These are phyloP conservation scores for Incumbomyces delicatus DNA, from an alignment of 2,329 filamentous ascomycete species.

Conservation along the genomic window DNA sequence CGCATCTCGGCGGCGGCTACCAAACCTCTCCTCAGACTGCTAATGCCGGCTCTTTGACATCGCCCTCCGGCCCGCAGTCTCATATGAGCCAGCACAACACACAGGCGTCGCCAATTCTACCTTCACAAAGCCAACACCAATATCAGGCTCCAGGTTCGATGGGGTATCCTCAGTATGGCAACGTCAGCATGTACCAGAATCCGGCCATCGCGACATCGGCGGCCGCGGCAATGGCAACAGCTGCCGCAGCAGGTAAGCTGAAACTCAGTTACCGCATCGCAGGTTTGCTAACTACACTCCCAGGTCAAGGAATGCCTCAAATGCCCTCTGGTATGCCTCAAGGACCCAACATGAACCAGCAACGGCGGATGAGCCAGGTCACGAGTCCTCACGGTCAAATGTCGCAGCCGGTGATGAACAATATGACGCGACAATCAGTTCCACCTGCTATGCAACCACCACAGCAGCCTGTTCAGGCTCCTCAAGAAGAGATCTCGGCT, in stretches of 20 bases:
- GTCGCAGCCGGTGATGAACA: constrained; percentile 67
- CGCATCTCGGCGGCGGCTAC: constrained; percentile 52
- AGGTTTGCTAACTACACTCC: constrained; percentile 21
- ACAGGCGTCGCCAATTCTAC: constrained; percentile 70
- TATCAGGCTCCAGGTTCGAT: constrained; percentile 62
- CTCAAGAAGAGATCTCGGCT: constrained; percentile 65
- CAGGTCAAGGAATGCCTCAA: constrained; percentile 22
- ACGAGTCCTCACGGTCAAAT: constrained; percentile 65
- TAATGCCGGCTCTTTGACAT: constrained; percentile 51
- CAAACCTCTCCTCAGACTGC: constrained; percentile 48
- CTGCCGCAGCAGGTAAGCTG: constrained; percentile 82
- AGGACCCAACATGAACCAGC: constrained; percentile 48
- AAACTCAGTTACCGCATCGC: constrained; percentile 37
- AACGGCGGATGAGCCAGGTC: constrained; percentile 62
- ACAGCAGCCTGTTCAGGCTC: constrained; percentile 51
- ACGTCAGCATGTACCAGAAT: constrained; percentile 60
- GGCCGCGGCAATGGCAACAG: constrained; percentile 87
- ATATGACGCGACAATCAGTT: constrained; percentile 46
- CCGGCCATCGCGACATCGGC: constrained; percentile 77
- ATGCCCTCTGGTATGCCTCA: constrained; percentile 40
- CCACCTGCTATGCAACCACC: constrained; percentile 39
- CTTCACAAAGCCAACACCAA: constrained; percentile 58
- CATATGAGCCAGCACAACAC: constrained; percentile 50
- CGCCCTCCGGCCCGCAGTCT: constrained; percentile 60
- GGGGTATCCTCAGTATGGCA: constrained; percentile 74